These are phyloP conservation scores for Suillus spraguei DNA, from an alignment of 768 basidiomycete genomes.

Conservation along the genomic window DNA sequence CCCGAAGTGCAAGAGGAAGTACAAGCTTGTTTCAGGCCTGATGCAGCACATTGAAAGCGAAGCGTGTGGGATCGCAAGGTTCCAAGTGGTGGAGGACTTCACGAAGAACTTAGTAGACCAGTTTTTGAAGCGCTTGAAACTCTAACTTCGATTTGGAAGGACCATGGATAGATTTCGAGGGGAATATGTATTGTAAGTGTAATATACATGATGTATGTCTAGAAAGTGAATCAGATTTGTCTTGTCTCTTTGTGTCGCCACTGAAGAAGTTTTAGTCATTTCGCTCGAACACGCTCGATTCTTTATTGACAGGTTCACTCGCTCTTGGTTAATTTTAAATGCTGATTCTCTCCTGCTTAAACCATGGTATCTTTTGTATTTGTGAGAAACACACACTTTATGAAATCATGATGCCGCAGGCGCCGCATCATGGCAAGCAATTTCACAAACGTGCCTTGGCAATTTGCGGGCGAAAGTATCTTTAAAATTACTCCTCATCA, in stretches of 20 bases:
- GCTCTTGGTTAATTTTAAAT: background rate
- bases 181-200: background rate
- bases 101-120: background rate
- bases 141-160: background rate
- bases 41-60: conserved; percentile 37
- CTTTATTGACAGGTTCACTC: background rate
- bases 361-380: background rate
- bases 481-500: background rate
- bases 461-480: background rate
- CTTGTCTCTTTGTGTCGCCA: background rate
- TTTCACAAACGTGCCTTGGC: background rate
- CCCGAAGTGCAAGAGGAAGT: conserved; percentile 42
- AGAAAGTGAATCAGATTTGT: background rate
- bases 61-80: background rate
- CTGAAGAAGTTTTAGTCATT: background rate
- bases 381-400: background rate
- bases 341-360: background rate
- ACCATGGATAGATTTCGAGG: background rate
- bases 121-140: conserved; percentile 1
- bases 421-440: background rate
- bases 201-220: background rate
- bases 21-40: conserved; percentile 41
- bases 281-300: background rate
- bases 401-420: background rate
- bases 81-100: background rate